Conservation (phyloP, 106 monocot species). For the Dendrobium chrysotoxum region DNA sequence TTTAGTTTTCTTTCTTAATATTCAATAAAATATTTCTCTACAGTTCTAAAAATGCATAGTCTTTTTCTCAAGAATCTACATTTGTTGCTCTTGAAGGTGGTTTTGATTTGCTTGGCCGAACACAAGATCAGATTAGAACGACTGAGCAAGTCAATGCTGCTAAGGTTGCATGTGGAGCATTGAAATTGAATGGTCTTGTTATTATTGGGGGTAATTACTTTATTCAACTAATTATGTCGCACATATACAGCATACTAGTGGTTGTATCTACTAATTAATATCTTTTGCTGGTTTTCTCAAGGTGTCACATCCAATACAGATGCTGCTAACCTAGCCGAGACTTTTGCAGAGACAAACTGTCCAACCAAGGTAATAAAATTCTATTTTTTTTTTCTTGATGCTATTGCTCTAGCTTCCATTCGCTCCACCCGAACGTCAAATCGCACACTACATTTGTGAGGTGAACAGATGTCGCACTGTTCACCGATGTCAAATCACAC, state of each 20-base stretch:
- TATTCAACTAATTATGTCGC: too few relatives aligned
- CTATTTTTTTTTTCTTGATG: too few relatives aligned
- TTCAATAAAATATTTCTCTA: too few relatives aligned
- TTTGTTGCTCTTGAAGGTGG: slow-evolving; percentile 44
- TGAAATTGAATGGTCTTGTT: slow-evolving; percentile 83
- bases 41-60: too few relatives aligned
- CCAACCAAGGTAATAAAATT: slow-evolving; percentile 50
- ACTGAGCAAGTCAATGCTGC: slow-evolving; percentile 80
- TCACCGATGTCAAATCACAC: too few relatives aligned
- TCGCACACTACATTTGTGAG: too few relatives aligned
- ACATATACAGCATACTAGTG: neutral
- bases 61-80: too few relatives aligned
- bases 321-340: slow-evolving; percentile 91
- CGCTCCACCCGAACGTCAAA: too few relatives aligned
- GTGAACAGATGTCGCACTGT: too few relatives aligned
- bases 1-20: neutral
- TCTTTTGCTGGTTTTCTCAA: slow-evolving; percentile 13
- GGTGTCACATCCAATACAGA: slow-evolving; percentile 86
- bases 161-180: slow-evolving; percentile 49
- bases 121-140: slow-evolving; percentile 79
- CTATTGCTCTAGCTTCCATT: too few relatives aligned
- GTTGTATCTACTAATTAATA: neutral
- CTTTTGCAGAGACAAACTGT: slow-evolving; percentile 69
- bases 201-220: slow-evolving; percentile 72
- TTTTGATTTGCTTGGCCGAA: slow-evolving; percentile 86